phyloP scores from a whole-genome alignment of 352 stramenopile species.

The Globisporangium uncinulatum region DNA sequence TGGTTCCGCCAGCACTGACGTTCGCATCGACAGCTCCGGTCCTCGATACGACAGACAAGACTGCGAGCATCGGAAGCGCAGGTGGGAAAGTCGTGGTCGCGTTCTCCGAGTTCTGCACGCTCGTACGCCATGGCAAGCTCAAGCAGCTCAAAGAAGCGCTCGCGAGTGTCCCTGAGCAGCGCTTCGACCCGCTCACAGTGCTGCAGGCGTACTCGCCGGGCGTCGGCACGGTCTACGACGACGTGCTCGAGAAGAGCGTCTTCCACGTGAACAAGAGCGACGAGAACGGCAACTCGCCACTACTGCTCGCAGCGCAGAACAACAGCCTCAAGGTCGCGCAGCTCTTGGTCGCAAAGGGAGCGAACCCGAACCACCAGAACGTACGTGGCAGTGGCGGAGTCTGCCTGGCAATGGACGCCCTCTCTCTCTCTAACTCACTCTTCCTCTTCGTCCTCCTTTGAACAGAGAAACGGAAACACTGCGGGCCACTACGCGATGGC shows the following conservation, averaged over 20 bases:
- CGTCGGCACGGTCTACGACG: conserved; percentile 89
- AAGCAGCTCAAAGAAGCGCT: conserved; percentile 88
- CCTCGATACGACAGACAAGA: no score
- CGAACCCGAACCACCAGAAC: conserved; percentile 91
- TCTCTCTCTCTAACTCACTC: neutral
- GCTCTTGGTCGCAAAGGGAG: conserved; percentile 85
- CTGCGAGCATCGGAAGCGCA: no score
- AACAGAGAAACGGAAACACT: conserved; percentile 83
- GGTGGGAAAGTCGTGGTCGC: conserved; percentile 39
- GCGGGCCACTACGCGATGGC: conserved; percentile 92
- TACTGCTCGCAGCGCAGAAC: conserved; percentile 87
- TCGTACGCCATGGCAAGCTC: conserved; percentile 83
- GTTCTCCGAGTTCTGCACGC: conserved; percentile 71
- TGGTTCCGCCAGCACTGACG: neutral
- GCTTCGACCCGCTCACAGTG: conserved; percentile 83
- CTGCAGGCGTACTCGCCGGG: conserved; percentile 64
- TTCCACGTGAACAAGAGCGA: conserved; percentile 89
- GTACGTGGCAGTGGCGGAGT: conserved; percentile 21
- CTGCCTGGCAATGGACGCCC: no score
- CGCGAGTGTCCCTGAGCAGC: conserved; percentile 68
- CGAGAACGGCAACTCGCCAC: conserved; percentile 87
- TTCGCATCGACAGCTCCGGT: neutral
- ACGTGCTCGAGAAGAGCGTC: conserved; percentile 83
- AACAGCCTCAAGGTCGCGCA: conserved; percentile 86
- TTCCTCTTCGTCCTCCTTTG: neutral